Conservation (phyloP, 83 land plant genomes). For the Picea mariana region DNA sequence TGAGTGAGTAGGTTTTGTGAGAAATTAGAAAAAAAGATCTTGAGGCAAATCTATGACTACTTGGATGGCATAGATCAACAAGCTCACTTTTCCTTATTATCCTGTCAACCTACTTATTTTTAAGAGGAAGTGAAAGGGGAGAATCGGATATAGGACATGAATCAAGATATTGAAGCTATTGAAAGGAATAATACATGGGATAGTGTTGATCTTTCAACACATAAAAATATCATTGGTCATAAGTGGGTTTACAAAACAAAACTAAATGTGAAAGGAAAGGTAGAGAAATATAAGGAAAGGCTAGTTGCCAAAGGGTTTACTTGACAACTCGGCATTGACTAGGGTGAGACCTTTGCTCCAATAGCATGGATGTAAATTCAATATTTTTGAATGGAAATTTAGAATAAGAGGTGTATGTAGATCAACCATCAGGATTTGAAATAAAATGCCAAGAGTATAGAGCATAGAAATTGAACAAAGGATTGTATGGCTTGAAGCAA, state of each 20-base stretch:
- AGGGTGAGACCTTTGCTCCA: conserved; percentile 20
- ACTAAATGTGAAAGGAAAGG: not conserved
- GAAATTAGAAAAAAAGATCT: not conserved
- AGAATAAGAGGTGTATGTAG: conserved; percentile 1
- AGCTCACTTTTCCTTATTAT: too few relatives aligned
- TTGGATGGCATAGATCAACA: too few relatives aligned
- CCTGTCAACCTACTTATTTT: conserved; percentile 12
- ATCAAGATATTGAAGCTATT: conserved; percentile 20
- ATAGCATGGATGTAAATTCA: not conserved
- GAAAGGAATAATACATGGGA: conserved; percentile 29
- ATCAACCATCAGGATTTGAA: not conserved
- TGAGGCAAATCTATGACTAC: not conserved
- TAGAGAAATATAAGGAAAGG: too few relatives aligned
- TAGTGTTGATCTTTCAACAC: not conserved
- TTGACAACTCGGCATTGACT: conserved; percentile 9
- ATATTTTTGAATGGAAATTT: too few relatives aligned
- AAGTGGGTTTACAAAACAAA: conserved; percentile 29
- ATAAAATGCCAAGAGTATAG: too few relatives aligned
- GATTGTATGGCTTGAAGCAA: too few relatives aligned
- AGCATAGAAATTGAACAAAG: too few relatives aligned
- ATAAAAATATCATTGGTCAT: not conserved
- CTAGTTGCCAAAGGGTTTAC: conserved; percentile 15
- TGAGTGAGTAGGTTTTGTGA: not conserved
- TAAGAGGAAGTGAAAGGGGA: conserved; percentile 5
- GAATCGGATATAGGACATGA: conserved; percentile 21